Evolutionary conservation across 176 grass and related monocot genomes (phyloP), one percentile per base, ranked within the genome.

Genomic region (Cenchrus americanus): DNA sequence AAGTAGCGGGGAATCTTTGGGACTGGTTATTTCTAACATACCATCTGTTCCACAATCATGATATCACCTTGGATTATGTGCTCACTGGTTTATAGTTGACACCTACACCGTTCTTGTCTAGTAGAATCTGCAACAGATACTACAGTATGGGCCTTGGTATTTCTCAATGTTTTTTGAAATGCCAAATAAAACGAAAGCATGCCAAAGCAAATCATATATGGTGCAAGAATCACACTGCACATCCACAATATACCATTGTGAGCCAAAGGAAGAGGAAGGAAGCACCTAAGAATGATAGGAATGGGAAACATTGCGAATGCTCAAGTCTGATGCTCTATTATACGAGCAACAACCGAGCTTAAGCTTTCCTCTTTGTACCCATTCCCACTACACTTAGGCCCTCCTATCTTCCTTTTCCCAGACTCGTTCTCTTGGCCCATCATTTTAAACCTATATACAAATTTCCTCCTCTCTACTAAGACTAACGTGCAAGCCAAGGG

Each of bases 201-300:
- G 21, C n/a, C 9, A 60, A 60, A 60, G 57, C 21, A 60, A 60
- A n/a, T n/a, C 57, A 23, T 60, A 60, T 60, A 6, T 55, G 53
- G 53, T 55, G 53, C 53, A 55, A 19, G 53, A 14, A 54, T 14
- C 51, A 54, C 51, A 54, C 51, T 3, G 18, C 51, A 54, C 51
- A 54, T 54, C 14, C 6, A 3, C 15, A 54, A 8, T 9, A 9
- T n/a, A 59, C 55, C n/a, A 9, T 59, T 59, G 19, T 22, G 55
- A 77, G 66, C 37, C 27, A 40, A 76, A 54, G 57, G 62, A 76
- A 87, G 48, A 83, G 58, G 66, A 78, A 83, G 58, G 57, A 73
- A 73, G 4, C 26, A 67, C 49, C 23, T 34, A 75, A 87, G 48
- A 74, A 66, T 11, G 11, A 63, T 53, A 53, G 67, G 76, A 80